These are phyloP conservation scores for Hypoxylon subgilvum DNA, from an alignment of 495 filamentous ascomycete genomes.

Conservation along the genomic window DNA sequence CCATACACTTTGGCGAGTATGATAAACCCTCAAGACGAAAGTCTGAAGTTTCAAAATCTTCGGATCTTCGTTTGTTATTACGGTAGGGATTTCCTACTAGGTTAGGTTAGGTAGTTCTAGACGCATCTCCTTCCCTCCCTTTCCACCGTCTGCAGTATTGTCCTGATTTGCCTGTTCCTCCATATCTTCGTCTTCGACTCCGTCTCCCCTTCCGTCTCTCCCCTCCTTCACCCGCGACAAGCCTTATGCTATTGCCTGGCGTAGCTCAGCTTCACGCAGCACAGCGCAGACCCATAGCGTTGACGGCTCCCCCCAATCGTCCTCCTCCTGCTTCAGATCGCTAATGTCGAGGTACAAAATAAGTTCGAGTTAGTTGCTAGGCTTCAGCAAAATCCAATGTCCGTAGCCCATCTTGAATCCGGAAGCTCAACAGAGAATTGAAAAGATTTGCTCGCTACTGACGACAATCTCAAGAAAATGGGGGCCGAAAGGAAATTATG, in stretches of 20 bases:
- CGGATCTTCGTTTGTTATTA: conserved; percentile 30
- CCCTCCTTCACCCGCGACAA: conserved; percentile 6
- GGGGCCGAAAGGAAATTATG: conserved; percentile 29
- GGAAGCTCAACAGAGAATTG: conserved; percentile 27
- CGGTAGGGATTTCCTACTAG: conserved; percentile 35
- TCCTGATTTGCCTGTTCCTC: conserved; percentile 9
- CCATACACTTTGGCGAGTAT: too few relatives aligned
- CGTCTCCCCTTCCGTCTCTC: too few relatives aligned
- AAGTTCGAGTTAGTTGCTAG: conserved; percentile 9
- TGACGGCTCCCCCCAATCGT: too few relatives aligned
- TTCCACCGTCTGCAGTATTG: background rate
- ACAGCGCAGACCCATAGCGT: conserved; percentile 24
- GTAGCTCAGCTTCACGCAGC: conserved; percentile 8
- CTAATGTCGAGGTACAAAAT: conserved; percentile 13
- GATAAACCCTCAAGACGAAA: too few relatives aligned
- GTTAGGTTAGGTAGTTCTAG: conserved; percentile 29
- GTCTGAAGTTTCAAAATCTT: conserved; percentile 10
- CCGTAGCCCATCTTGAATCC: conserved; percentile 20
- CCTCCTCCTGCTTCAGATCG: background rate
- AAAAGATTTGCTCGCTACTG: conserved; percentile 34
- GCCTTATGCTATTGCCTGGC: conserved; percentile 14
- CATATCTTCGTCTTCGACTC: background rate
- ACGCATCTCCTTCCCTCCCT: conserved; percentile 21
- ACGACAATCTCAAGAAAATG: conserved; percentile 35
- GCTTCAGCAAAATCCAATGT: conserved; percentile 33